Evolutionary conservation across 768 basidiomycete genomes (phyloP).

Genomic region (Suillus hirtellus): DNA sequence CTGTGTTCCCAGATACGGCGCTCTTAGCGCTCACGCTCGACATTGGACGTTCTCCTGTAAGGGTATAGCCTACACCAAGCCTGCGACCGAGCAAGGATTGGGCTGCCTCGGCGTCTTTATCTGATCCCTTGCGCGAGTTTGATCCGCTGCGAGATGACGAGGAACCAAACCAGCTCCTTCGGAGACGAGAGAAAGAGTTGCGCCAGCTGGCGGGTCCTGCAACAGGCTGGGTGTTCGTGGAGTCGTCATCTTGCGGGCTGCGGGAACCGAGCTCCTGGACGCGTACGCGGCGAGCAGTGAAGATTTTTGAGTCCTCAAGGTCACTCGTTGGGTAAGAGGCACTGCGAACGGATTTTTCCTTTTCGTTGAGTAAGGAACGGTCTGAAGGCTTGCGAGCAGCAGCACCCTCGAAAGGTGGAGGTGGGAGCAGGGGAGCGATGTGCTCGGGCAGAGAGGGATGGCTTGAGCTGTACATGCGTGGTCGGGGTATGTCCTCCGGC

Average conservation of each 20-base stretch:
- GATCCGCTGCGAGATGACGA: slow-evolving; percentile 33
- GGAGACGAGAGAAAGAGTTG: slow-evolving; percentile 45
- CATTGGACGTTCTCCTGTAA: slow-evolving; percentile 51
- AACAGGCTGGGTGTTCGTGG: slow-evolving; percentile 15
- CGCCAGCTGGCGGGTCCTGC: slow-evolving; percentile 36
- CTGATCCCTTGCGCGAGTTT: slow-evolving; percentile 27
- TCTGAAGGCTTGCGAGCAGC: slow-evolving; percentile 21
- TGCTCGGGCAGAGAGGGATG: slow-evolving; percentile 28
- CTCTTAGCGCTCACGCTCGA: slow-evolving; percentile 60
- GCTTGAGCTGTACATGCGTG: slow-evolving; percentile 30
- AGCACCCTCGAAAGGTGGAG: slow-evolving; percentile 38
- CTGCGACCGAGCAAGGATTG: slow-evolving; percentile 37
- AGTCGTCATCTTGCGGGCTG: slow-evolving; percentile 23
- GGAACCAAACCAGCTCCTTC: slow-evolving; percentile 60
- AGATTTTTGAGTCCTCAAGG: slow-evolving; percentile 33
- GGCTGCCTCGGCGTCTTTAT: slow-evolving; percentile 50
- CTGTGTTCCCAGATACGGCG: slow-evolving; percentile 50
- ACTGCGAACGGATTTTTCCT: slow-evolving; percentile 35
- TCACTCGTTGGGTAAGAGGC: slow-evolving; percentile 35
- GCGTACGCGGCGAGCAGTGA: slow-evolving; percentile 41
- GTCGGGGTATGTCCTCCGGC: slow-evolving; percentile 19
- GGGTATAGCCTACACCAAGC: slow-evolving; percentile 37
- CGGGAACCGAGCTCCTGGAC: slow-evolving; percentile 35
- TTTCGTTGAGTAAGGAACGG: slow-evolving; percentile 28
- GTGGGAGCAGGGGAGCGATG: slow-evolving; percentile 39